Evolutionary conservation across 805 yeast species (phyloP), one percentile per base, ranked within the genome.

Genomic region (Jamesozyma spencerorum): DNA sequence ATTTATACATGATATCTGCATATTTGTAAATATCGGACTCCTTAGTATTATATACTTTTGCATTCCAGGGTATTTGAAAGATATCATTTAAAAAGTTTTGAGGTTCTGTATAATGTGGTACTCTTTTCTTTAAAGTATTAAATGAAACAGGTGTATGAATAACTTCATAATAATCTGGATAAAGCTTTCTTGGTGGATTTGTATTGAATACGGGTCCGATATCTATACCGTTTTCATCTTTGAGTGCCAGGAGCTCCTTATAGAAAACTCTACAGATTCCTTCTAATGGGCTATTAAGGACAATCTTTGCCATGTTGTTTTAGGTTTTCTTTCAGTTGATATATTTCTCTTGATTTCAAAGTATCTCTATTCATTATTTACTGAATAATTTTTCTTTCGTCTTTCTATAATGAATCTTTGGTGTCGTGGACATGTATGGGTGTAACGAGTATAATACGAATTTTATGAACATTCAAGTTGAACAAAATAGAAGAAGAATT

Each of bases 61-160:
- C 97, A 56, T 90, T 90, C 87, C 94, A 85, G 0, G 85, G 72
- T 39, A 90, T 84, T 60, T 85, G 94, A 1, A 81, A 85, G 43
- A 88, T 57, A 58, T 88, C 96, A 45, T 68, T 72, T 29, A 90
- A 65, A 56, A 87, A 87, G 36, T 76, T 80, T 51, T 80, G 84
- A 1, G 86, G 76, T 31, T 68, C 69, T 2, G 68, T 60, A 62
- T 87, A 87, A 36, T 60, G 62, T 44, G 75, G 75, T 28, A 84
- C 62, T 45, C 74, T 70, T 48, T 78, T 72, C 43, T 74, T 78
- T 43, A 88, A 74, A 47, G 81, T 77, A 49, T 80, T 79, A 47
- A 88, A 73, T 4, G 95, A 85, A 55, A 84, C 75, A 14, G 97
- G 97, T 35, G 71, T 73, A 53, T 69, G 70, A 55, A 90, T 84